phyloP scores from a whole-genome alignment of 2,329 filamentous ascomycete species.

The Sarocladium brachiariae region DNA sequence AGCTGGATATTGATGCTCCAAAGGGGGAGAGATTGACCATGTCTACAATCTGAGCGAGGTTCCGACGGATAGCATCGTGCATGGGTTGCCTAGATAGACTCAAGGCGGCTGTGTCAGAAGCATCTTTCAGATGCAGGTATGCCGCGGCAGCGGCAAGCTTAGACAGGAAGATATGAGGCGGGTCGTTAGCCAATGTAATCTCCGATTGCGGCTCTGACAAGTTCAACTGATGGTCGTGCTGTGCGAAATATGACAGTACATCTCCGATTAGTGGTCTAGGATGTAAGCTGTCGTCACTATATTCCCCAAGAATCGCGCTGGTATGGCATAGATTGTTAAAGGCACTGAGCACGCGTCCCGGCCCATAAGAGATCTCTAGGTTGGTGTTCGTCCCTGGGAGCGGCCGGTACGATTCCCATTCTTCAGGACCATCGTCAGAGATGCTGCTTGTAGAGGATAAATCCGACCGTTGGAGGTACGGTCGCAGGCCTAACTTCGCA shows the following conservation, averaged over 20 bases:
- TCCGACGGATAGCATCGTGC: too few species aligned
- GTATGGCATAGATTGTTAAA: not conserved
- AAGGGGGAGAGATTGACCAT: too few species aligned
- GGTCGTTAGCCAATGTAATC: not conserved
- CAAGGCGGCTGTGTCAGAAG: too few species aligned
- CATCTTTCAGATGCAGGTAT: too few species aligned
- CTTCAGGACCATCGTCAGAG: conserved; percentile 3
- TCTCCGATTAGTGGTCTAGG: not conserved
- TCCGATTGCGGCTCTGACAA: not conserved
- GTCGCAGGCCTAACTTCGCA: conserved; percentile 4
- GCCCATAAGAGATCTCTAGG: too few species aligned
- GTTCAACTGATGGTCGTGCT: not conserved
- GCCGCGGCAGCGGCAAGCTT: not conserved
- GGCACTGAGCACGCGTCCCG: not conserved
- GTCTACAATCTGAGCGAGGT: too few species aligned
- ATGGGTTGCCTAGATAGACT: too few species aligned
- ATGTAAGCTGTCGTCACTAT: not conserved
- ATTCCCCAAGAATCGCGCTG: not conserved
- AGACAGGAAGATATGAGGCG: not conserved
- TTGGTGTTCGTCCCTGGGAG: too few species aligned
- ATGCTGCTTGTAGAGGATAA: not conserved
- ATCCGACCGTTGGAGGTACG: conserved; percentile 6
- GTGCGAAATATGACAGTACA: not conserved
- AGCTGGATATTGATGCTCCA: too few species aligned
- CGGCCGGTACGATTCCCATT: conserved; percentile 4